Base-by-base conservation (phyloP, 1,284 basidiomycete genomes). In the Ustilago tritici region DNA sequence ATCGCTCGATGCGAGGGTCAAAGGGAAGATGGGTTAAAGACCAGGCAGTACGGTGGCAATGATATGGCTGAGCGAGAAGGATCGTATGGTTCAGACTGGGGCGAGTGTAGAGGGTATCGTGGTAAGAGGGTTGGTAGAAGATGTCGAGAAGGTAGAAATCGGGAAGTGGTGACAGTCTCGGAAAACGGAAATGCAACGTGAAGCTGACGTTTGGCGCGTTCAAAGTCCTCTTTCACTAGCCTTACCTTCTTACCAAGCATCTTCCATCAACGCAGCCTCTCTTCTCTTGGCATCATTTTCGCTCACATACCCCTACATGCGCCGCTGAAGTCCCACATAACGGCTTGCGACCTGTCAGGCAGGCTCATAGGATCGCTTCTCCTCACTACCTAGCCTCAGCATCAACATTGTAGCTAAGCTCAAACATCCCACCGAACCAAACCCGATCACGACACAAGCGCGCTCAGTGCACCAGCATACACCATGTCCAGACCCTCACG, bases 151-250 rank as follows among this genome's bases (percentile, higher is more conserved):
- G 23, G 28, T 40, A 23, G 2, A 57, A 43, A 31, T 41, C 34
- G 38, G 53, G 14, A 56, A 34, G 52, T 50, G 28, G 3, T 15
- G 1, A 35, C 23, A 35, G 19, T 32, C 36, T 59, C 57, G 57
- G 57, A 59, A 59, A 1, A 28, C 57, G 57, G 57, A 49, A 38
- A 34, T 59, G 17, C 14, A 28, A 46, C 2, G 53, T 31, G 43
- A 19, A 43, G 41, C 40, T n/a, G 41, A 36, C 17, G 11, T 32
- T 17, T 4, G 23, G 38, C 56, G n/a, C 11, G 28, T 50, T 59
- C 43, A 59, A 34, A 34, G 46, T 57, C 56, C 32, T 41, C 15
- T 41, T 15, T 17, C 9, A 23, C 49, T 23, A 14, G 8, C 4
- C 54, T 40, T 5, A 36, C 54, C 4, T 23, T 28, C 10, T 14